phyloP scores from a whole-genome alignment of 441 rosid genomes.

The Breynia disticha region DNA sequence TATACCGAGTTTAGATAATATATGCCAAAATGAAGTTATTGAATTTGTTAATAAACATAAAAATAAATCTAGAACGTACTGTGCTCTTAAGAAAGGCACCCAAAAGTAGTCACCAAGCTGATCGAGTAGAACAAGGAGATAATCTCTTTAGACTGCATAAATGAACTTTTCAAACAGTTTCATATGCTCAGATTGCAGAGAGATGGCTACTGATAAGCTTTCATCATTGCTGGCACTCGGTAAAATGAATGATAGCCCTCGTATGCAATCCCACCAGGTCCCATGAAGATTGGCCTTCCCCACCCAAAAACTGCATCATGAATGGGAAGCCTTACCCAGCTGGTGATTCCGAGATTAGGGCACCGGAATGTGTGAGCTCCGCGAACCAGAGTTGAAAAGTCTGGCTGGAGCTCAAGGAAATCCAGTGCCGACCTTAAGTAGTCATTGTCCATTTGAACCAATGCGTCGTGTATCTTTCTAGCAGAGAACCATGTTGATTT shows the following conservation, averaged over 20 bases:
- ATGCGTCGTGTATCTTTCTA: slow-evolving; percentile 59
- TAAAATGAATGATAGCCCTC: slow-evolving; percentile 83
- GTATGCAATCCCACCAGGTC: slow-evolving; percentile 91
- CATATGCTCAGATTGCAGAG: slow-evolving; percentile 79
- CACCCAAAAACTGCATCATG: slow-evolving; percentile 97
- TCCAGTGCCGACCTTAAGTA: slow-evolving; percentile 92
- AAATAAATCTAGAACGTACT: too few species aligned
- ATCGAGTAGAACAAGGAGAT: too few species aligned
- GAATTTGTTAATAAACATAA: too few species aligned
- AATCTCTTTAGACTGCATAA: slow-evolving; percentile 33
- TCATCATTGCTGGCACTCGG: slow-evolving; percentile 79
- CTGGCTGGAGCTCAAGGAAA: slow-evolving; percentile 87
- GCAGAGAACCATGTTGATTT: slow-evolving; percentile 92
- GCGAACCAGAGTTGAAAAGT: slow-evolving; percentile 69
- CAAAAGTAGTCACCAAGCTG: too few species aligned
- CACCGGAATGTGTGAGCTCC: slow-evolving; percentile 86
- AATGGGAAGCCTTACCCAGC: slow-evolving; percentile 91
- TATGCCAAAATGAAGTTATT: too few species aligned
- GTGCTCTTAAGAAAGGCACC: too few species aligned
- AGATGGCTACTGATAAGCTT: slow-evolving; percentile 78
- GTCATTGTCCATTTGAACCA: slow-evolving; percentile 70
- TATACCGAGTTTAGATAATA: too few species aligned
- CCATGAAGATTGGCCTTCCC: slow-evolving; percentile 97
- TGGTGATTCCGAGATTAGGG: slow-evolving; percentile 89
- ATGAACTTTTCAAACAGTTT: slow-evolving; percentile 69